Evolutionary conservation across 225 moss, liverwort and hornwort genomes (phyloP), one percentile per base, ranked within the genome.

Genomic region (Marchantia polymorpha): DNA sequence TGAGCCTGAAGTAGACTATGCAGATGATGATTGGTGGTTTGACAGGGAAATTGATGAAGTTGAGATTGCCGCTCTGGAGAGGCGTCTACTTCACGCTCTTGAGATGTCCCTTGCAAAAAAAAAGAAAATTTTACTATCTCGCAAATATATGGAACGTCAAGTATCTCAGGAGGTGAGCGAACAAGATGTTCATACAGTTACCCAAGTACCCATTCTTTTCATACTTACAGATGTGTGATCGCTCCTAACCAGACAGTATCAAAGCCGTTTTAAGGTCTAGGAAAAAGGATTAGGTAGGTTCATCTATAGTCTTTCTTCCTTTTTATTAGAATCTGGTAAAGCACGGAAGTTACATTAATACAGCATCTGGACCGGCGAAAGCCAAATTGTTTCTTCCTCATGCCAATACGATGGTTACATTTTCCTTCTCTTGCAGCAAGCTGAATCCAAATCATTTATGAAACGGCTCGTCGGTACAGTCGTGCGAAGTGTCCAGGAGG

Each of bases 31-130:
- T 68, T 81, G 77, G 80, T 82, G 59, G 68, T 69, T 85, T 52
- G 59, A 80, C 91, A 91, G 91, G 87, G 91, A 91, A 54, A 91
- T 91, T 61, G 91, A 91, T 82, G 89, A 89, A 47, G 83, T 85
- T 66, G 91, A 91, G 68, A 89, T 91, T 72, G 83, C 85, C 66
- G 87, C 83, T 26, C 61, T 89, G 74, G 91, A 91, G 80, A 85
- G 91, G 70, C 87, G 89, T 77, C 81, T 91, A 65, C 46, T 89
- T 82, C 89, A 88, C 74, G 81, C 89, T n/a, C 83, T 85, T 83
- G 91, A 91, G 76, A 89, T 85, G 85, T 82, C 81, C 51, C 73
- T 89, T 26, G 61, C 82, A 39, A 91, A 91, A 68, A 91, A 84
- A 81, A 91, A 89, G 64, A 89, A 86, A 75, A 87, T 89, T 30